Evolutionary conservation across 2,329 filamentous ascomycete genomes (phyloP), one percentile per base, ranked within the genome.

Genomic region (Pleoardoris graminearum): DNA sequence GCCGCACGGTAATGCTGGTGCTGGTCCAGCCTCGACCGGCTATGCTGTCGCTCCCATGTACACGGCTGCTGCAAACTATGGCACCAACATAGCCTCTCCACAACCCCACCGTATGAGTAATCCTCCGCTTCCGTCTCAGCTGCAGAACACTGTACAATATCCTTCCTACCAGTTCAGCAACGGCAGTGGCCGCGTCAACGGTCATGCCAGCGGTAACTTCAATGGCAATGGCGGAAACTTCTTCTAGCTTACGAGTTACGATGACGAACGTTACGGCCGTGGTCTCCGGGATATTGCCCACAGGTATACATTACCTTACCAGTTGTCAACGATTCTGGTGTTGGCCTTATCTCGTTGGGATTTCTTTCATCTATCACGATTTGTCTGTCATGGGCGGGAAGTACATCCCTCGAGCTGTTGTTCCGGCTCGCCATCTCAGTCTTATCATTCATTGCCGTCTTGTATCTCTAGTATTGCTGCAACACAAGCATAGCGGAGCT

Each of bases 181-280:
- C 29, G 41, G 67, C 44, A 43, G 57, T 74, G 17, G 55, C 55
- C 38, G 79, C 75, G 10, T 71, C 70, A 22, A 71, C 16, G 36
- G 36, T n/a, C 11, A 43, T 21, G 59, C 62, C 22, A 66, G 76
- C 33, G 77, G 78, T 0, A 78, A 67, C 7, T 78, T 80, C 55
- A 43, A 43, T 16, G 41, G 41, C 8, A 17, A 17, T 16, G n/a
- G 33, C 35, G 77, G 78, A 0, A 78, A 67, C 7, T 78, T 80
- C 55, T 64, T 81, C 53, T 82, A 61, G 61, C 50, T 62, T 58
- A 82, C 63, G 80, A 82, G 72, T 76, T 55, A 76, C 75, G 58
- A 80, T 77, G 12, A 77, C 80, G 39, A 44, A 55, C 48, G 79
- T 65, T 78, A 82, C 66, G 67, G 66, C 65, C 54, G 50, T 58